Conservation (phyloP, 2,329 filamentous ascomycete species). For the Epichloe glyceriae region DNA sequence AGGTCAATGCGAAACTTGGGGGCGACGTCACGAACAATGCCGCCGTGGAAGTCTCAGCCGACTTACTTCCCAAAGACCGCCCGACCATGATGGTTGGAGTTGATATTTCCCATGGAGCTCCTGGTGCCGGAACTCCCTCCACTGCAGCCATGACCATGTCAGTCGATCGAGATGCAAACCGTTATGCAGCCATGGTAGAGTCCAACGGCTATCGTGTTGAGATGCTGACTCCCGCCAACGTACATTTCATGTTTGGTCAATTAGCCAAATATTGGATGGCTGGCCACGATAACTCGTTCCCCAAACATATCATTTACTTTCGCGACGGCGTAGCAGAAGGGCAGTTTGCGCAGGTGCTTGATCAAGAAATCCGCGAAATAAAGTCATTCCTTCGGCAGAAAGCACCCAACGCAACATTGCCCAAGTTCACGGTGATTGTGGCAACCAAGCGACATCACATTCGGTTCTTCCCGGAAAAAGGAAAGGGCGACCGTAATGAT, state of each 20-base stretch:
- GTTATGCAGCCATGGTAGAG: constrained; percentile 67
- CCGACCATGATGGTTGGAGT: constrained; percentile 75
- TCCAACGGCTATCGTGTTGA: constrained; percentile 76
- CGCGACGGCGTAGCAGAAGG: constrained; percentile 86
- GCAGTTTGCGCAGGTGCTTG: constrained; percentile 68
- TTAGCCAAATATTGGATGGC: constrained; percentile 55
- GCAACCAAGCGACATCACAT: constrained; percentile 92
- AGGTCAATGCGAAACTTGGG: constrained; percentile 95
- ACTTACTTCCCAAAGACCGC: constrained; percentile 29
- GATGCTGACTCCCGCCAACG: constrained; percentile 57
- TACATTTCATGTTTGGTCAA: constrained; percentile 50
- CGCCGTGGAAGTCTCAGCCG: constrained; percentile 19
- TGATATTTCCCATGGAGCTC: constrained; percentile 75
- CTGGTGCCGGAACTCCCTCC: constrained; percentile 54
- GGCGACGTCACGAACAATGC: constrained; percentile 42
- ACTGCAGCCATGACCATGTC: constrained; percentile 83
- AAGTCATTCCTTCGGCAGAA: constrained; percentile 40
- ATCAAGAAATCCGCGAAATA: constrained; percentile 64
- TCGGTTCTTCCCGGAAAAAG: constrained; percentile 67
- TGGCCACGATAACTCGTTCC: constrained; percentile 29
- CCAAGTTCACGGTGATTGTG: constrained; percentile 74
- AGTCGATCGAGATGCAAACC: constrained; percentile 54
- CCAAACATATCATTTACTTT: constrained; percentile 76
- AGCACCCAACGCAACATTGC: constrained; percentile 20
- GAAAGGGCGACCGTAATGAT: constrained; percentile 54